Conservation (phyloP, 176 grass and related monocot genomes). For the Raddia distichophylla region DNA sequence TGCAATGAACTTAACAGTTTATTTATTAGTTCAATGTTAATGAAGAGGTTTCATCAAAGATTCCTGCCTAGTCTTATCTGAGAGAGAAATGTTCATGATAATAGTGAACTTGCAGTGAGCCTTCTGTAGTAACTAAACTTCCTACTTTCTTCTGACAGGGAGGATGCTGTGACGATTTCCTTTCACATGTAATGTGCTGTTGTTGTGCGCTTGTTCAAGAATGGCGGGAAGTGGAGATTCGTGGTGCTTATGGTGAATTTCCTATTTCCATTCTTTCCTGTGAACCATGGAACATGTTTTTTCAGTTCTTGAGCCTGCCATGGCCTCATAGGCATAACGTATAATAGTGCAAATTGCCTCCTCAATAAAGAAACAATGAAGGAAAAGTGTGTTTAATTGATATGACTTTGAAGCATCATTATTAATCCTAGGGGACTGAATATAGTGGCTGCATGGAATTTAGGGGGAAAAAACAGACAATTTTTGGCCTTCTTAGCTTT, state of each 20-base stretch:
- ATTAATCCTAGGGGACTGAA: not conserved
- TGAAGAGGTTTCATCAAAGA: not conserved
- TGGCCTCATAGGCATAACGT: not conserved
- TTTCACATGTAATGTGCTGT: conserved; percentile 93
- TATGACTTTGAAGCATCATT: not conserved
- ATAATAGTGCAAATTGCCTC: not conserved
- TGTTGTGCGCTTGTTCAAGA: conserved; percentile 98
- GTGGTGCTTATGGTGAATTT: conserved; percentile 61
- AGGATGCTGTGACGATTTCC: conserved; percentile 90
- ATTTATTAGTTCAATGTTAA: not conserved
- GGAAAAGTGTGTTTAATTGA: not conserved
- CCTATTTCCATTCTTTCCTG: not conserved
- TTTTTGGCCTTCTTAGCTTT: no score
- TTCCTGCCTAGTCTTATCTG: not conserved
- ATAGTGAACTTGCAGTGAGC: not conserved
- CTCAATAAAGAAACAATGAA: not conserved
- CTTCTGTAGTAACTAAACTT: conserved; percentile 1
- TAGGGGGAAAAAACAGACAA: no score
- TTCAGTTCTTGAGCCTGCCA: not conserved
- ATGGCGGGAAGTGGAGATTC: conserved; percentile 96
- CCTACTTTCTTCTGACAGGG: conserved; percentile 51
- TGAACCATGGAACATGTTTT: not conserved
- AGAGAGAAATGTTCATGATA: not conserved
- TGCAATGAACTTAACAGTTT: not conserved
- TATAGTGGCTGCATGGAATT: no score